Evolutionary conservation across 106 monocot genomes (phyloP).

Genomic region (Platanthera zijinensis): DNA sequence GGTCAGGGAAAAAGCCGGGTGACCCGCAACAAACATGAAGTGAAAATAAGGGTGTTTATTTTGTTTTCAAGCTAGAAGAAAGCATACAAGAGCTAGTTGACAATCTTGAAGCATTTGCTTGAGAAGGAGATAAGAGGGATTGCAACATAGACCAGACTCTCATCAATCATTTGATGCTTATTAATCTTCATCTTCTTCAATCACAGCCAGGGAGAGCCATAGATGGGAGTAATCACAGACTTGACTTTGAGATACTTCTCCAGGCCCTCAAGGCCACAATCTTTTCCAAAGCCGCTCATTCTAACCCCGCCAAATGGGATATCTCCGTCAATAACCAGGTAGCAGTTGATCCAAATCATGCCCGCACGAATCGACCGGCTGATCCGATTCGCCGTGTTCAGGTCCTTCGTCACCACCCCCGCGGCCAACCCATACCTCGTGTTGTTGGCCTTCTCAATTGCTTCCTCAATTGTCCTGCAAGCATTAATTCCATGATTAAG

Average conservation of each 20-base stretch:
- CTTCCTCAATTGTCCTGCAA: conserved; percentile 68
- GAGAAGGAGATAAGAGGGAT: too few species aligned
- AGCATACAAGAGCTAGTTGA: too few species aligned
- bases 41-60: too few species aligned
- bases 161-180: too few species aligned
- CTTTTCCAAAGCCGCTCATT: conserved; percentile 8
- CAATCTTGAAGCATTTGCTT: too few species aligned
- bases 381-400: conserved; percentile 37
- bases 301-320: background rate
- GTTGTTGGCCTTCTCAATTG: conserved; percentile 56
- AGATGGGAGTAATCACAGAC: conserved; percentile 8
- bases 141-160: too few species aligned
- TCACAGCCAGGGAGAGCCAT: conserved; percentile 3
- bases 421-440: conserved; percentile 61
- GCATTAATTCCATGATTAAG: background rate
- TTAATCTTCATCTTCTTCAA: too few species aligned
- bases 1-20: too few species aligned
- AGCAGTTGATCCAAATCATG: conserved; percentile 3
- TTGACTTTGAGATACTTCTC: conserved; percentile 7
- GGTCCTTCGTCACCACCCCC: conserved; percentile 61
- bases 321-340: background rate
- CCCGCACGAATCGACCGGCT: conserved; percentile 3
- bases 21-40: too few species aligned
- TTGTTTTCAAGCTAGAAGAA: too few species aligned
- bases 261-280: background rate